Base-by-base conservation (phyloP, 352 stramenopile species). In the Vaucheria bursata region DNA sequence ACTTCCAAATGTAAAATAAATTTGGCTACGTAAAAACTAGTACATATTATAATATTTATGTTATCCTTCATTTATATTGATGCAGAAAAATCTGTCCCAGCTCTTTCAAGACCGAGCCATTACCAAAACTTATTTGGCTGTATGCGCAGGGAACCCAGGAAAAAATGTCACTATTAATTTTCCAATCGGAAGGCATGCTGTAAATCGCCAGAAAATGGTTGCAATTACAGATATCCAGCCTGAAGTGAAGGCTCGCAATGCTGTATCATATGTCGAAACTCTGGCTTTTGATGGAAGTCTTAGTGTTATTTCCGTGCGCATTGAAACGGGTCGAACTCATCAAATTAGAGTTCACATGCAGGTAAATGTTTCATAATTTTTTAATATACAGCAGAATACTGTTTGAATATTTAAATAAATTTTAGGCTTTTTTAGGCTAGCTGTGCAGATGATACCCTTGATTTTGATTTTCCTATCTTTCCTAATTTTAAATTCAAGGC, bases 291-390 rank as follows among this genome's bases (percentile, higher is more conserved):
- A 94, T 86, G 87, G 88, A 0, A 91, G 91, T 78, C 83, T 93
- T 1, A 85, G 76, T 31, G 70, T 93, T 1, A 88, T 88, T 36
- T 79, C 90, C 82, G 88, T 93, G 68, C 71, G 79, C 49, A 94
- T 94, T 74, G 88, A 90, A 59, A 94, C 90, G 39, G 90, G 90
- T 25, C 80, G 90, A 34, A 94, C 90, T 25, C 90, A 94, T 81
- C 90, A 94, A 87, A 91, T 90, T 79, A 80, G 88, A 70, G 89
- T 94, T 33, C 90, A 94, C 80, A 80, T 94, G 34, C 86, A 92
- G 86, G 76, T 86, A 32, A 5, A 7, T 8, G 7, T 7, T n/a
- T n/a, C n/a, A n/a, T n/a, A n/a, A n/a, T n/a, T n/a, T n/a, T n/a
- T 8, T 90, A 36, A 65, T 67, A n/a, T n/a, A n/a, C n/a, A n/a